These are phyloP conservation scores for Orbilia quercus DNA, from an alignment of 2,329 filamentous ascomycete species.

Conservation along the genomic window DNA sequence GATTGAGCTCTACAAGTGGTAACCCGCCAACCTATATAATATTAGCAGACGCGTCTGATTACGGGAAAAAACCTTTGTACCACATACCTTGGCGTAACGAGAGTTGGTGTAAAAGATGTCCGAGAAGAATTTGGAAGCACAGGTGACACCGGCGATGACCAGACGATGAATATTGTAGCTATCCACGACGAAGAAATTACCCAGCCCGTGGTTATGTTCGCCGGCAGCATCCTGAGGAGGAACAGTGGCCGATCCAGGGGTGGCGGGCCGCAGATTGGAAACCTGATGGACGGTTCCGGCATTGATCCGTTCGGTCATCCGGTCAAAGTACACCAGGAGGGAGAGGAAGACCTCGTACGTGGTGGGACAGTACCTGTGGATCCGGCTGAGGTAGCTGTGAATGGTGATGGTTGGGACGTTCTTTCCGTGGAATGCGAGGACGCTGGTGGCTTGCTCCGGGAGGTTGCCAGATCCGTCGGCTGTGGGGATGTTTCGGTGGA, in stretches of 20 bases:
- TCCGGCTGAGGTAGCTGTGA: slow-evolving; percentile 90
- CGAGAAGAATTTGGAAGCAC: slow-evolving; percentile 99
- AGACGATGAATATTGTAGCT: slow-evolving; percentile 98
- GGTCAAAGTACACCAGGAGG: slow-evolving; percentile 94
- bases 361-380: slow-evolving; percentile 98
- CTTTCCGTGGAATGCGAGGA: slow-evolving; percentile 96
- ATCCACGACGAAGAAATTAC: slow-evolving; percentile 90
- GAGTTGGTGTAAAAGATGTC: slow-evolving; percentile 99
- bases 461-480: slow-evolving; percentile 71
- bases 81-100: slow-evolving; percentile 89
- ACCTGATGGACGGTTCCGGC: slow-evolving; percentile 61
- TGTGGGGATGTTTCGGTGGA: slow-evolving; percentile 78
- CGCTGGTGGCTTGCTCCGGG: slow-evolving; percentile 74
- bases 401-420: slow-evolving; percentile 98
- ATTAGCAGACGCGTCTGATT: too few species aligned
- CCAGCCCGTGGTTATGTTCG: slow-evolving; percentile 63
- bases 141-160: slow-evolving; percentile 96
- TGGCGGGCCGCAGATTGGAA: slow-evolving; percentile 42
- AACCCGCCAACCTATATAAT: slow-evolving; percentile 83
- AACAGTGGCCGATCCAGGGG: slow-evolving; percentile 47
- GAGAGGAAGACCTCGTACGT: slow-evolving; percentile 98
- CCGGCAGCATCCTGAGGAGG: slow-evolving; percentile 41
- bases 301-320: slow-evolving; percentile 97
- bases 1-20: slow-evolving; percentile 90
- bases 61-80: too few species aligned